Base-by-base conservation (phyloP, 208 protist species). In the Leishmania lainsoni region DNA sequence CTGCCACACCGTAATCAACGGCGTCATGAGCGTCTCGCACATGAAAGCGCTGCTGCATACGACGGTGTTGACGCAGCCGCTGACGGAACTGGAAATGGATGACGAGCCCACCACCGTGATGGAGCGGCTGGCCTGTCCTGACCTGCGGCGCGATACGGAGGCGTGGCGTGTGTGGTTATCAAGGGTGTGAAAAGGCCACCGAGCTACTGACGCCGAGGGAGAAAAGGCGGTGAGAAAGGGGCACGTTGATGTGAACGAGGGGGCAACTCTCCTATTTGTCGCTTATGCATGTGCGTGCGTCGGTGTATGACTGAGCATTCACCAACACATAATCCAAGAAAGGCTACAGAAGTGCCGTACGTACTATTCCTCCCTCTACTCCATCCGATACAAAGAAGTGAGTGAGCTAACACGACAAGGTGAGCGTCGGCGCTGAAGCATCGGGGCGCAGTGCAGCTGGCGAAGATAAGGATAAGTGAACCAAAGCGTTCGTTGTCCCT, bases 111-210 rank as follows among this genome's bases (percentile, higher is more conserved):
- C 76, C 78, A 89, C 54, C 65, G 85, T 85, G 52, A 71, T 92
- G 76, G 83, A 87, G 79, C 79, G 83, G 16, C 72, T 94, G 61
- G 87, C 84, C 51, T 89, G 91, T 54, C 81, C 87, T n/a, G 93
- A 96, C 83, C 84, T 96, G 65, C 79, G 81, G 29, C 84, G 84
- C 56, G 93, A 94, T 4, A 89, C 89, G 26, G 81, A 89, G 61
- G 87, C 85, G 72, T 96, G 93, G 93, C 90, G 89, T 39, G 83
- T 86, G 70, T 95, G 90, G 91, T 78, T 96, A 29, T 83, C 86
- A 20, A 88, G 92, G 79, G 87, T 95, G 12, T 92, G 45, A 51
- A 10, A 48, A 52, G 45, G 26, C 22, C 8, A 17, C 39, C 9
- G 45, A 52, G 35, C 6, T 73, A 8, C 68, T 49, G 45, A 32